Evolutionary conservation across 2,329 filamentous ascomycete genomes (phyloP).

Genomic region (Thermoascus crustaceus): DNA sequence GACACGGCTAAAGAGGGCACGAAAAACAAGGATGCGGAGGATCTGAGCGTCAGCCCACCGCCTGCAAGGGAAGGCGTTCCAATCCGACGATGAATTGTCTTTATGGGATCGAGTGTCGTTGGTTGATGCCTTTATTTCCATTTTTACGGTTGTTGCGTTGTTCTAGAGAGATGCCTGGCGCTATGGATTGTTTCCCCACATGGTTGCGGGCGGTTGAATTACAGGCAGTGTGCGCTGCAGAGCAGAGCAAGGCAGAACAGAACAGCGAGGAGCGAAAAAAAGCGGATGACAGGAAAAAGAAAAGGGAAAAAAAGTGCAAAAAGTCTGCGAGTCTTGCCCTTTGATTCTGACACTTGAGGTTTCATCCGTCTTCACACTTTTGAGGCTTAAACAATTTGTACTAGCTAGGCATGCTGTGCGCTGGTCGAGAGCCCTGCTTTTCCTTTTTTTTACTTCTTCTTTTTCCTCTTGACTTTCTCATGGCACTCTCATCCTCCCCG

Average conservation of each 20-base stretch:
- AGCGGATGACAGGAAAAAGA: conserved; percentile 1
- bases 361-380: no score
- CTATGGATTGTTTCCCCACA: conserved; percentile 19
- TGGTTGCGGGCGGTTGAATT: neutral
- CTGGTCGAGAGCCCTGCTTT: no score
- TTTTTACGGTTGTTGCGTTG: conserved; percentile 7
- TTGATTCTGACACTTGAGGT: no score
- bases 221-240: conserved; percentile 12
- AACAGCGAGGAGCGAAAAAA: neutral
- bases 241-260: conserved; percentile 12
- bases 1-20: conserved; percentile 16
- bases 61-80: conserved; percentile 49
- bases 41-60: conserved; percentile 39
- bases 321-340: neutral
- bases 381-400: no score
- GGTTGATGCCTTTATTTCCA: conserved; percentile 7
- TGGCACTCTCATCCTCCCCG: no score
- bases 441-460: no score
- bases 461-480: no score
- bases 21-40: conserved; percentile 44
- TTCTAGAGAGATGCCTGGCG: conserved; percentile 18
- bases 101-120: conserved; percentile 5
- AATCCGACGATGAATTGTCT: conserved; percentile 49
- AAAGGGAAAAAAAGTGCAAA: conserved; percentile 2
- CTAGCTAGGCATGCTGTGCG: no score